Evolutionary conservation across 208 protist genomes (phyloP).

Genomic region (Leishmania turanica): DNA sequence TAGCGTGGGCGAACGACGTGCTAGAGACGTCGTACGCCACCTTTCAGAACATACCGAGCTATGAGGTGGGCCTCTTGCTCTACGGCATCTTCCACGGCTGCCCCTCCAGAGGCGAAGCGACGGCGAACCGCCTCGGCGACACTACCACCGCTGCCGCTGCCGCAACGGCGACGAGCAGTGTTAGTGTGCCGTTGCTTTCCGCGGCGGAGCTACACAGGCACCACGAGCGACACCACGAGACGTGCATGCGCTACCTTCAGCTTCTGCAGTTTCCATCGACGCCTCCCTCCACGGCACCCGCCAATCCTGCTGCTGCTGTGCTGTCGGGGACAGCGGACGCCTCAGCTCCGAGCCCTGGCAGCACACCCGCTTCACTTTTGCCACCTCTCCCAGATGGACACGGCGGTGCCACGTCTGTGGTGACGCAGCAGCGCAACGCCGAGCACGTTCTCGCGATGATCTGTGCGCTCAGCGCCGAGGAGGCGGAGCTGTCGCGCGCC

Average conservation of each 20-base stretch:
- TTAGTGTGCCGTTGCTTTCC: conserved; percentile 14
- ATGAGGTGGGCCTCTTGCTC: conserved; percentile 70
- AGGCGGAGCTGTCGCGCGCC: conserved; percentile 16
- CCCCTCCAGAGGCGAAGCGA: background rate
- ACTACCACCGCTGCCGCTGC: background rate
- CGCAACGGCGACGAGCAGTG: too few species aligned
- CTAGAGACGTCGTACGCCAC: conserved; percentile 37
- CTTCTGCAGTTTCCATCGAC: conserved; percentile 33
- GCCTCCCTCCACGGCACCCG: background rate
- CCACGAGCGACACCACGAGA: background rate
- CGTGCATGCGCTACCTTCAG: conserved; percentile 36
- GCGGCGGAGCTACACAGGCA: conserved; percentile 5
- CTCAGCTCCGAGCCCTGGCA: background rate
- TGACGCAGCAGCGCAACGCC: conserved; percentile 54
- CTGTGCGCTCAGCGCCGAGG: conserved; percentile 40
- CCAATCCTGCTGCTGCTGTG: background rate
- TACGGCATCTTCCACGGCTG: conserved; percentile 52
- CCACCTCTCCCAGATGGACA: background rate
- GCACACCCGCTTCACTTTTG: background rate
- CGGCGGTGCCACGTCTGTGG: background rate
- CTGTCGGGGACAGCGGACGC: background rate
- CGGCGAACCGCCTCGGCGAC: background rate
- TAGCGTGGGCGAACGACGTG: conserved; percentile 63
- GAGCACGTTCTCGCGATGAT: conserved; percentile 63
- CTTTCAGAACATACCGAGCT: conserved; percentile 61